phyloP scores from a whole-genome alignment of 2,329 filamentous ascomycete genomes.

The Boeremia exigua region DNA sequence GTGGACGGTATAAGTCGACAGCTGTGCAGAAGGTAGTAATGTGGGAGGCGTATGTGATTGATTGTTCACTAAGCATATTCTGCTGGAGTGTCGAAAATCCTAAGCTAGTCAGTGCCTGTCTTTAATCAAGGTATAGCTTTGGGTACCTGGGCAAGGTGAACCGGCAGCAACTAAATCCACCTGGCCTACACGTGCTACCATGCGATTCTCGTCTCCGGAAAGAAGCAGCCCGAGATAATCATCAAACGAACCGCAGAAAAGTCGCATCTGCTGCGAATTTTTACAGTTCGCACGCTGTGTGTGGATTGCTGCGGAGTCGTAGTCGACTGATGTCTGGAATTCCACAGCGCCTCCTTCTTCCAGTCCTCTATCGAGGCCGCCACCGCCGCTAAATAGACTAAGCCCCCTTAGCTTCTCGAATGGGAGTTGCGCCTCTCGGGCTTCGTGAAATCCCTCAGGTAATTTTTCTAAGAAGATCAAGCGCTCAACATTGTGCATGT shows the following conservation, averaged over 20 bases:
- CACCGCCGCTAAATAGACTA: constrained; percentile 79
- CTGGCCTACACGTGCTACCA: constrained; percentile 64
- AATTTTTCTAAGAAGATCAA: constrained; percentile 19
- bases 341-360: constrained; percentile 72
- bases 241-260: constrained; percentile 76
- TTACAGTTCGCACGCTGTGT: constrained; percentile 73
- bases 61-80: constrained; percentile 60
- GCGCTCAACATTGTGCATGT: neutral
- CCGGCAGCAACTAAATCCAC: constrained; percentile 75
- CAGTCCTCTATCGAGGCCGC: constrained; percentile 77
- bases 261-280: constrained; percentile 51
- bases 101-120: neutral
- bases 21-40: constrained; percentile 77
- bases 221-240: constrained; percentile 67
- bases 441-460: constrained; percentile 52
- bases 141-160: constrained; percentile 69
- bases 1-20: constrained; percentile 75
- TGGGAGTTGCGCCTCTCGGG: constrained; percentile 58
- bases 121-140: neutral
- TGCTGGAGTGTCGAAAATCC: constrained; percentile 73
- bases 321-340: constrained; percentile 73
- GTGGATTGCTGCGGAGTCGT: constrained; percentile 67
- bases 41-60: constrained; percentile 75
- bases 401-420: constrained; percentile 54
- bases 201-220: constrained; percentile 48